A percentile compares a stretch with the other conserved stretches of the same genome.
These are phyloP conservation scores for Halophytophthora batemanensis DNA, from an alignment of 352 stramenopile genomes.

Conservation along the genomic window DNA sequence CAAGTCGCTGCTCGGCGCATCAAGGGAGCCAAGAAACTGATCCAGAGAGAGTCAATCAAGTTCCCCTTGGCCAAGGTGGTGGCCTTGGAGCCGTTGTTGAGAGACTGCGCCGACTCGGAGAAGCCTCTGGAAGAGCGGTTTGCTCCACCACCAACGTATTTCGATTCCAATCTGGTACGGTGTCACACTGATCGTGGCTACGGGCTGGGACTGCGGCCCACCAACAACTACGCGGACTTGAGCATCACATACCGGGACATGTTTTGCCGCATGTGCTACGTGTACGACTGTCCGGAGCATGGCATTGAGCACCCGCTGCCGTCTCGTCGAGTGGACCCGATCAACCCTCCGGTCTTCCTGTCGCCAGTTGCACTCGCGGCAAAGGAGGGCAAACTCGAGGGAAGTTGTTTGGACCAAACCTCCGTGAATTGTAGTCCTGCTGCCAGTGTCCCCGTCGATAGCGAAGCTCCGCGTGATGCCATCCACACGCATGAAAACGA, in stretches of 20 bases:
- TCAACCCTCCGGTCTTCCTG: slow-evolving; percentile 47
- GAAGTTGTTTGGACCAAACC: slow-evolving; percentile 6
- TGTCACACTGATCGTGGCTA: slow-evolving; percentile 28
- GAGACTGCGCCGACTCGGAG: slow-evolving; percentile 3
- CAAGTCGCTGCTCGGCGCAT: slow-evolving; percentile 36
- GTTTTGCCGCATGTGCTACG: slow-evolving; percentile 92
- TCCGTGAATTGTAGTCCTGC: slow-evolving; percentile 15
- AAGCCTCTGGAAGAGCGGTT: slow-evolving; percentile 41
- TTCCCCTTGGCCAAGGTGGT: slow-evolving; percentile 36
- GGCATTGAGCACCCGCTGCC: slow-evolving; percentile 80
- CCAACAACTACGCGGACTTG: slow-evolving; percentile 63
- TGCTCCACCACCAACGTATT: slow-evolving; percentile 49
- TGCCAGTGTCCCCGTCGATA: slow-evolving; percentile 7
- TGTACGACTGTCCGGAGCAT: slow-evolving; percentile 91
- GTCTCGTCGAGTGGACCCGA: slow-evolving; percentile 49
- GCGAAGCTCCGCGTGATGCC: slow-evolving; percentile 8
- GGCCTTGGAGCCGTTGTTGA: slow-evolving; percentile 30
- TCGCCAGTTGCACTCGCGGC: slow-evolving; percentile 32
- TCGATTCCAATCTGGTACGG: slow-evolving; percentile 61
- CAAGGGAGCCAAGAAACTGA: slow-evolving; percentile 37
- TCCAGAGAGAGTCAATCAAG: slow-evolving; percentile 14
- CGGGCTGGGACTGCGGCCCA: slow-evolving; percentile 47
- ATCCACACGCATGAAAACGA: slow-evolving; percentile 12
- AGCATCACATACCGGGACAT: slow-evolving; percentile 89
- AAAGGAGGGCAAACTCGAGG: slow-evolving; percentile 13